phyloP scores from a whole-genome alignment of 345 rosid genomes.

The Corchorus olitorius region DNA sequence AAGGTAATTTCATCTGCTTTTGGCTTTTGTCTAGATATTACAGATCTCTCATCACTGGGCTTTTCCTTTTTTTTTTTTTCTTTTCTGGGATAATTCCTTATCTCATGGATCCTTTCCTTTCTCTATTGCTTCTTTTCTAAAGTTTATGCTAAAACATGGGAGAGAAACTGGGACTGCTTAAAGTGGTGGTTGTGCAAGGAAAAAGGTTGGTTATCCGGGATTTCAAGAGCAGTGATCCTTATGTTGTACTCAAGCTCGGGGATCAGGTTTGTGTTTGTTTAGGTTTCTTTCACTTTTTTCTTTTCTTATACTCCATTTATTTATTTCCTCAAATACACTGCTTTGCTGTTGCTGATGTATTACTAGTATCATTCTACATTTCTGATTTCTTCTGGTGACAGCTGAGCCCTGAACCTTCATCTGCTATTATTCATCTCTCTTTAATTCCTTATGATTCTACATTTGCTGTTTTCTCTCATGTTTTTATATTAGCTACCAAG shows the following conservation, averaged over 20 bases:
- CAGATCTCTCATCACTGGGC: background rate
- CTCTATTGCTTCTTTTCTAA: background rate
- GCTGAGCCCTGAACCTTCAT: too few species aligned
- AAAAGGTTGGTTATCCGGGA: slow-evolving; percentile 82
- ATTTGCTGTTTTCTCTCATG: slow-evolving; percentile 5
- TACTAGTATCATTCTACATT: background rate
- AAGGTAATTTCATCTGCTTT: too few species aligned
- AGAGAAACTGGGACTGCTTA: slow-evolving; percentile 69
- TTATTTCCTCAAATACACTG: background rate
- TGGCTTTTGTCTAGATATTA: background rate
- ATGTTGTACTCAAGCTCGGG: slow-evolving; percentile 83
- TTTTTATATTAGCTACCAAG: background rate
- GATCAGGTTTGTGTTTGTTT: slow-evolving; percentile 64
- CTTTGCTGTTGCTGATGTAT: background rate
- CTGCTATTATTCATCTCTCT: background rate
- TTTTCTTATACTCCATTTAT: background rate
- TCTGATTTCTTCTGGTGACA: background rate
- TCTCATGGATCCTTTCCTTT: background rate
- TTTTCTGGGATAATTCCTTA: background rate
- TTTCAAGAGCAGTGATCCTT: slow-evolving; percentile 97
- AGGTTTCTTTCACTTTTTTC: background rate
- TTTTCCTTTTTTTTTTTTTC: background rate
- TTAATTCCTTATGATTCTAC: background rate
- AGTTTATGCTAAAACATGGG: slow-evolving; percentile 44
- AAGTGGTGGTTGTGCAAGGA: slow-evolving; percentile 78